These are phyloP conservation scores for Paecilomyces fulvus DNA, from an alignment of 2,329 filamentous ascomycete species.

Conservation along the genomic window DNA sequence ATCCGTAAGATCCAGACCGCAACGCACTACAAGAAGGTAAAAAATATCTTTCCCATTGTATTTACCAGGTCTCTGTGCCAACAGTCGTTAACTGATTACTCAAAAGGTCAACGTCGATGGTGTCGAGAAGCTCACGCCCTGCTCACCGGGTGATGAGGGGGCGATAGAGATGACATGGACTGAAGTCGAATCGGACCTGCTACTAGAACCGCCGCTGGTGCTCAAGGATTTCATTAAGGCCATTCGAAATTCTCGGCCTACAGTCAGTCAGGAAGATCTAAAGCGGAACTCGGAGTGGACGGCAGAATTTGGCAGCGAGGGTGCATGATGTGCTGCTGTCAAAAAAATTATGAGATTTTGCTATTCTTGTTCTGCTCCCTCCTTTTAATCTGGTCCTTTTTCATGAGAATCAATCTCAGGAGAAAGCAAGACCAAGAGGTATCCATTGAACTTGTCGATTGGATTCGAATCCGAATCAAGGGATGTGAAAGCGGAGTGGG, in stretches of 20 bases:
- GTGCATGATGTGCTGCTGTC: conserved; percentile 39
- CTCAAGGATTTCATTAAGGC: conserved; percentile 92
- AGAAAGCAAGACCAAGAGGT: neutral
- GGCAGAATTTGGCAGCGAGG: conserved; percentile 89
- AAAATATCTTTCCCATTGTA: conserved; percentile 14
- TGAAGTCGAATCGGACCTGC: conserved; percentile 70
- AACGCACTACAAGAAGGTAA: conserved; percentile 92
- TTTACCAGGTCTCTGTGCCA: neutral
- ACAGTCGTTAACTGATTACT: neutral
- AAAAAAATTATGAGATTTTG: neutral
- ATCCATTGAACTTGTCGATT: neutral
- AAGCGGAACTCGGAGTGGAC: conserved; percentile 86
- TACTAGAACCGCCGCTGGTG: conserved; percentile 77
- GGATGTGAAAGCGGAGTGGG: neutral
- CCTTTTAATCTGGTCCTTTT: neutral
- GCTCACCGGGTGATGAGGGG: conserved; percentile 79
- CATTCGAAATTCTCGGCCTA: conserved; percentile 78
- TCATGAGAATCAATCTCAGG: neutral
- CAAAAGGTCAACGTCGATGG: conserved; percentile 61
- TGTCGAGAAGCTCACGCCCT: conserved; percentile 60
- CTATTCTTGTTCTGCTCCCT: neutral
- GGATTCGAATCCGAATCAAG: too few species aligned
- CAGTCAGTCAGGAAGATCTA: conserved; percentile 81
- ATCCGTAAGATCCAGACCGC: conserved; percentile 94
- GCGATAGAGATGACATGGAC: conserved; percentile 93